Conservation (phyloP, 768 basidiomycete genomes). For the Amyloporia xantha region DNA sequence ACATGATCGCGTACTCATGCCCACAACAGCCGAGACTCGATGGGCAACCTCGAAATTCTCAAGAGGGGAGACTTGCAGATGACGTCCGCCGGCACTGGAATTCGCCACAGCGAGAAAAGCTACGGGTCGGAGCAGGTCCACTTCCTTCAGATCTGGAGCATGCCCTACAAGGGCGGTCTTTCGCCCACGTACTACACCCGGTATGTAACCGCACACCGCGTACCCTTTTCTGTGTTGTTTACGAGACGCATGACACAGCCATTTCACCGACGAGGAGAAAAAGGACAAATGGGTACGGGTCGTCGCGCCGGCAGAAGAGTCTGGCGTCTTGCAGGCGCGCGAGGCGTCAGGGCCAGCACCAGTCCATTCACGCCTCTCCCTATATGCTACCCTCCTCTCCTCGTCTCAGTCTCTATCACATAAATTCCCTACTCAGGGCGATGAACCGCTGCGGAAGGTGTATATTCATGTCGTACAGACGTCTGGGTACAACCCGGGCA, state of each 20-base stretch:
- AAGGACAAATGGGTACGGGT: slow-evolving; percentile 60
- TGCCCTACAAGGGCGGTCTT: slow-evolving; percentile 43
- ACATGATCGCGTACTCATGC: not conserved
- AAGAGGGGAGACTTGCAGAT: slow-evolving; percentile 87
- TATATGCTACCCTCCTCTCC: slow-evolving; percentile 73
- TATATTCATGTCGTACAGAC: slow-evolving; percentile 87
- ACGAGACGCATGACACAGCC: slow-evolving; percentile 26
- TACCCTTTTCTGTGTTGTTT: not conserved
- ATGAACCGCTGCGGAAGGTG: slow-evolving; percentile 41
- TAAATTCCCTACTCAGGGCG: slow-evolving; percentile 29
- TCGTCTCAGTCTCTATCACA: slow-evolving; percentile 48
- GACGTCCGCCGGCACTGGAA: slow-evolving; percentile 89
- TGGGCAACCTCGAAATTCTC: slow-evolving; percentile 87
- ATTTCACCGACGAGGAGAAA: slow-evolving; percentile 82
- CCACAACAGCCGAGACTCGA: slow-evolving; percentile 68
- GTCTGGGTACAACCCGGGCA: slow-evolving; percentile 65
- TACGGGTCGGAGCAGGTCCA: slow-evolving; percentile 43
- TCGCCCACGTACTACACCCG: slow-evolving; percentile 82
- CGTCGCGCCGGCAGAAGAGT: slow-evolving; percentile 63
- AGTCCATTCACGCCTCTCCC: slow-evolving; percentile 56
- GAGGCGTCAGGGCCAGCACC: slow-evolving; percentile 79
- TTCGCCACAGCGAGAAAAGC: slow-evolving; percentile 70
- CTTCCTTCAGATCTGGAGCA: slow-evolving; percentile 69
- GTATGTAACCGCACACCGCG: slow-evolving; percentile 20
- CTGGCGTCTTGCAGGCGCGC: slow-evolving; percentile 53